Percentiles rank a stretch among this genome's conserved stretches.
Conservation (phyloP, 2,329 filamentous ascomycete species). For the Macrophomina pseudophaseolina region DNA sequence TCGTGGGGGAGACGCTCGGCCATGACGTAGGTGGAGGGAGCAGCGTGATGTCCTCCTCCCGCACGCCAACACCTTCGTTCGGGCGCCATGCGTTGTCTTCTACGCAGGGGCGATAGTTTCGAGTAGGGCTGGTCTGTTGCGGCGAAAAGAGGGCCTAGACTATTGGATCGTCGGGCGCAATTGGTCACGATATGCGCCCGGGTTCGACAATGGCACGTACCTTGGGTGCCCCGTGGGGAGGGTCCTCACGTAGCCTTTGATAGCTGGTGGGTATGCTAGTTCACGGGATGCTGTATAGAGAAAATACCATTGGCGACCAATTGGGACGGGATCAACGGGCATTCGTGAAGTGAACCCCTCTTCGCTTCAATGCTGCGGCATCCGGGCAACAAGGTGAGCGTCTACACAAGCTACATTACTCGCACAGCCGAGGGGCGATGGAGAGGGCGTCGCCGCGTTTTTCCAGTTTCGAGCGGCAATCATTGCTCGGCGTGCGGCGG, state of each 20-base stretch:
- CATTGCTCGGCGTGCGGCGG: neutral
- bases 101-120: neutral
- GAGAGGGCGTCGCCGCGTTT: neutral
- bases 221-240: neutral
- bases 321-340: neutral
- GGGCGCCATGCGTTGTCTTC: neutral
- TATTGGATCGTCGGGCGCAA: slow-evolving; percentile 6
- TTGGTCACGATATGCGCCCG: slow-evolving; percentile 3
- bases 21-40: slow-evolving; percentile 17
- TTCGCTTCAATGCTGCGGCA: neutral
- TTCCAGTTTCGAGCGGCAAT: neutral
- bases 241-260: neutral
- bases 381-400: neutral
- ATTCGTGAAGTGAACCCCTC: neutral
- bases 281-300: neutral
- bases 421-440: neutral
- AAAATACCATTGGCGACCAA: neutral
- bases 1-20: neutral
- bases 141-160: slow-evolving; percentile 1
- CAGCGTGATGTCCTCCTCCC: neutral
- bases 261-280: neutral
- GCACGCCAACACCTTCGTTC: neutral
- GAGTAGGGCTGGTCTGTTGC: slow-evolving; percentile 1
- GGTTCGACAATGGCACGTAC: slow-evolving; percentile 1
- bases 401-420: slow-evolving; percentile 1